Base-by-base conservation (phyloP, 441 rosid genomes). In the Gossypium armourianum region DNA sequence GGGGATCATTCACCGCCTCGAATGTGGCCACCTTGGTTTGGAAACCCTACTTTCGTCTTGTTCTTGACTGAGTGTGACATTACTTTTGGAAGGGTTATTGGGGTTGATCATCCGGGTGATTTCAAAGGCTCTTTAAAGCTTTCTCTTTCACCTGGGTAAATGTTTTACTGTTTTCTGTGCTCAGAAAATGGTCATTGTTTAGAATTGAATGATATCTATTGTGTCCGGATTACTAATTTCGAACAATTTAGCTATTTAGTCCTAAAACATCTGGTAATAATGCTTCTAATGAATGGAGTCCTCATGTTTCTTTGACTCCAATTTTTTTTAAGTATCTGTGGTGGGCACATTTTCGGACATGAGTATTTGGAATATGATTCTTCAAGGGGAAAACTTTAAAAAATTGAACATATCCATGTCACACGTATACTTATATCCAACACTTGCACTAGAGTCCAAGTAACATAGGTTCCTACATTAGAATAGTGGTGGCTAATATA, bases 1-100 rank as follows among this genome's bases (percentile, higher is more conserved):
- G 97, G 92, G 64, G 99, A 94, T 80, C 90, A 91, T 84, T 92
- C 94, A 13, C 96, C 83, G 78, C 99, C 99, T 61, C 77, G 80
- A 63, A 76, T 82, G 76, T 94, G 82, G 79, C 93, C 87, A 19
- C 72, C 88, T 21, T 91, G 92, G 93, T 92, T 79, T 69, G 97
- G 90, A 72, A 85, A 86, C 78, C 97, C 97, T 0, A 79, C 89
- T 36, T 76, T 81, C 36, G 21, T 86, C 68, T 79, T 94, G 79
- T 85, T 80, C 76, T 81, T 94, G 86, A 87, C 94, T 19, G 97
- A 90, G 74, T 89, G 96, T 57, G 94, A 90, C 69, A 72, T 90
- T 70, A 85, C 90, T 63, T 92, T 94, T 70, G 97, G 97, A 55
- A 85, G 86, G 81, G 80, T 74, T 69, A 82, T 94, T 21, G 76